phyloP scores from a whole-genome alignment of 257 asterid genomes.

The Nicotiana benthamiana region DNA sequence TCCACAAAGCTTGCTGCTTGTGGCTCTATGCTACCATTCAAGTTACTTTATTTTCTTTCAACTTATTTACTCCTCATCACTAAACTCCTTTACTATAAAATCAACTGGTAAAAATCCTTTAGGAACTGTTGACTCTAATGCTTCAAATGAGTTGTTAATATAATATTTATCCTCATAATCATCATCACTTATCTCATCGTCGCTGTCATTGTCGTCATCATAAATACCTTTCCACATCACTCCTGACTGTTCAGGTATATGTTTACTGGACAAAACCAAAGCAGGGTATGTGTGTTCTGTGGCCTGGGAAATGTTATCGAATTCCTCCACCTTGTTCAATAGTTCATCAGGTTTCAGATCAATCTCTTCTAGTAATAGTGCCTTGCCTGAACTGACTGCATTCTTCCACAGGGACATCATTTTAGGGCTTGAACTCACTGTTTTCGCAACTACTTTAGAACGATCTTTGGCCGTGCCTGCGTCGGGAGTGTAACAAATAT shows the following conservation, averaged over 20 bases:
- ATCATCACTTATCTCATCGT: slow-evolving; percentile 24
- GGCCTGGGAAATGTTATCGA: slow-evolving; percentile 54
- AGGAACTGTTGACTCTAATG: slow-evolving; percentile 36
- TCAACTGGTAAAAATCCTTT: slow-evolving; percentile 77
- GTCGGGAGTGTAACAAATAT: neutral
- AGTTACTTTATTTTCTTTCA: neutral
- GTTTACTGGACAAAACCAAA: slow-evolving; percentile 24
- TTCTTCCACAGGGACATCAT: slow-evolving; percentile 67
- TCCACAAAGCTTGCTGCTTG: neutral
- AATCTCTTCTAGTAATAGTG: slow-evolving; percentile 47
- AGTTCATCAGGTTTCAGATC: slow-evolving; percentile 69
- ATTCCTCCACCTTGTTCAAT: slow-evolving; percentile 65
- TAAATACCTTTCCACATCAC: neutral
- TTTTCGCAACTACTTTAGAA: slow-evolving; percentile 19
- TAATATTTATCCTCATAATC: slow-evolving; percentile 17
- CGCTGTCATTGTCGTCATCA: slow-evolving; percentile 15
- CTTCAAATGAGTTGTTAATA: slow-evolving; percentile 38
- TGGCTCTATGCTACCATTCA: neutral
- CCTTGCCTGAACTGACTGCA: slow-evolving; percentile 71
- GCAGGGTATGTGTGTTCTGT: slow-evolving; percentile 73
- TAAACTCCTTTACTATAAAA: slow-evolving; percentile 33
- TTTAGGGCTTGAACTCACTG: slow-evolving; percentile 50
- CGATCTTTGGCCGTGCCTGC: neutral
- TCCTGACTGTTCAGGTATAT: slow-evolving; percentile 4
- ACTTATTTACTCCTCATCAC: slow-evolving; percentile 30